A percentile compares a stretch with the other conserved stretches of the same genome.
phyloP scores from a whole-genome alignment of 2,329 filamentous ascomycete genomes.

The Gremmenia infestans region DNA sequence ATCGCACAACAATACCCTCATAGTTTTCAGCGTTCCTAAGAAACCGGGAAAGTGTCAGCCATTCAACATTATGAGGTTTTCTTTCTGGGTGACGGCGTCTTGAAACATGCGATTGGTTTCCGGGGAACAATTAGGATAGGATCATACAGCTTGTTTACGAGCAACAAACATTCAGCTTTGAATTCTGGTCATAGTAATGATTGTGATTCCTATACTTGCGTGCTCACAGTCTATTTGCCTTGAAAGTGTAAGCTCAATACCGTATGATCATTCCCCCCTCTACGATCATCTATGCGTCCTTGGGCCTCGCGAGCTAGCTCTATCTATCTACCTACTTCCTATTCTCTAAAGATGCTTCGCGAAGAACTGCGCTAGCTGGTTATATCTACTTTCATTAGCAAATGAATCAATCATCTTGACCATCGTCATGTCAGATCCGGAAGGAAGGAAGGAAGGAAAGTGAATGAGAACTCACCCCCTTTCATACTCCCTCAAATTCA shows the following conservation, averaged over 20 bases:
- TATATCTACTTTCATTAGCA: conserved; percentile 13
- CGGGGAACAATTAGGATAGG: neutral
- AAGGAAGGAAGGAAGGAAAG: too few relatives aligned
- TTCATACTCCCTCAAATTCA: conserved; percentile 42
- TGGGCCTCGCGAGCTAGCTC: neutral
- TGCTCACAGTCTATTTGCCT: neutral
- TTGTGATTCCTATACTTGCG: neutral
- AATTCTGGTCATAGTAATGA: neutral
- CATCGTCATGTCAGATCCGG: too few relatives aligned
- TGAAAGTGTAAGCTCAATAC: too few relatives aligned
- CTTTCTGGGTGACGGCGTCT: neutral
- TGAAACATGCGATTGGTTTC: neutral
- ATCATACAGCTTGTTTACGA: neutral
- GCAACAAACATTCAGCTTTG: neutral
- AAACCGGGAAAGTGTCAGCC: neutral
- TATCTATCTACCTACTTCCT: neutral
- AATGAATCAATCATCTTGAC: neutral
- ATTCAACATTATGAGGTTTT: neutral
- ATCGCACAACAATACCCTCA: neutral
- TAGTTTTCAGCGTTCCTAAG: neutral
- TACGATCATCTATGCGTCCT: neutral
- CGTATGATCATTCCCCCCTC: neutral
- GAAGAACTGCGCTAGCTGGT: conserved; percentile 19
- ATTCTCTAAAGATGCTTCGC: conserved; percentile 10
- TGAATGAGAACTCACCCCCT: conserved; percentile 36